Base-by-base conservation (phyloP, 139 green algal species). In the Penium margaritaceum region DNA sequence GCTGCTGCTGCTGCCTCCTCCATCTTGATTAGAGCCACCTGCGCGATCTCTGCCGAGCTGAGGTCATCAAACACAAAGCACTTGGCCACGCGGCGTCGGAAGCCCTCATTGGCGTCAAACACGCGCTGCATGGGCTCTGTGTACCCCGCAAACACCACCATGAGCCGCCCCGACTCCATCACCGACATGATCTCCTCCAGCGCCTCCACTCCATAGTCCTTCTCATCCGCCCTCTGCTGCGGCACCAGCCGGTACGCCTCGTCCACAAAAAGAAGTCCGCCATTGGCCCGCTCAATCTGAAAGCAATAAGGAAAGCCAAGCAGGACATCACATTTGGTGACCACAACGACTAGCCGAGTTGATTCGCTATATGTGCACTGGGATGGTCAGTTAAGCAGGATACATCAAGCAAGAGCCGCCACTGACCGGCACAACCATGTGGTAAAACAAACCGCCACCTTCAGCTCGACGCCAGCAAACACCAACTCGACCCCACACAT, bases 181-280 rank as follows among this genome's bases (percentile, higher is more conserved):
- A 62, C 41, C 29, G 41, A 41, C 64, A 72, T 72, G 29, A 72
- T 72, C 39, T 72, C 64, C 19, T 72, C 64, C 41, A 72, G 43
- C 4, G 64, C 64, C 41, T 72, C 64, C 30, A 29, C 32, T 6
- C 64, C 64, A 27, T 62, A 72, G 3, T 72, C 64, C 35, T 69
- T 69, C 21, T 69, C 62, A 37, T 72, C 41, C n/a, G 64, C 24
- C 43, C 27, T 33, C 29, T 60, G 41, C 41, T 35, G 27, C 29
- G 41, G 41, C 3, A 72, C 39, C 46, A 74, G 33, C 29, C 46
- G 67, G 67, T 74, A 74, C 33, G 67, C 67, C 37, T 74, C 67
- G 67, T 74, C 67, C 3, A 74, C 46, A 47, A 74, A 74, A 3
- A 74, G 51, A 9, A 74, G 14, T 2, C 67, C 67, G 5, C 67